phyloP scores from a whole-genome alignment of 306 rosid genomes.

The Fagus sylvatica region DNA sequence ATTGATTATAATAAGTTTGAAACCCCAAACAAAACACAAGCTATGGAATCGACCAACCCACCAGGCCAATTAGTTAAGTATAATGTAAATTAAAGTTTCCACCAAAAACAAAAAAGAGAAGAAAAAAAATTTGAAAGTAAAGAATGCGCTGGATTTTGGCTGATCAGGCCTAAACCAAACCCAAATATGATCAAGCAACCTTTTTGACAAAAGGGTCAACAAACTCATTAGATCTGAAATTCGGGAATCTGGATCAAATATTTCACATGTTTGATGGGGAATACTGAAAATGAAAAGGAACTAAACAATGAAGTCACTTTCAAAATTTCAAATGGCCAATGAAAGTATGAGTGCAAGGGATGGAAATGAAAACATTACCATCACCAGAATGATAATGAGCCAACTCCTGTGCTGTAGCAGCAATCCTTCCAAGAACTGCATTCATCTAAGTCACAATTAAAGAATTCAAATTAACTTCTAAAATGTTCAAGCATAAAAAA shows the following conservation, averaged over 20 bases:
- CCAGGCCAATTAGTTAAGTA: background rate
- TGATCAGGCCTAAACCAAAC: background rate
- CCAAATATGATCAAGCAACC: background rate
- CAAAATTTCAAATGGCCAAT: background rate
- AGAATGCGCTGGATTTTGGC: background rate
- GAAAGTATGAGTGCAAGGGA: background rate
- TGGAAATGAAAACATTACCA: conserved; percentile 45
- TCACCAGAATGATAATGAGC: conserved; percentile 98
- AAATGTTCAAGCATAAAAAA: conserved; percentile 15
- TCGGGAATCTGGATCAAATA: background rate
- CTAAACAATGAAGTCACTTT: background rate
- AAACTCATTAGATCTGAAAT: background rate
- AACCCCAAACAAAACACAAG: background rate
- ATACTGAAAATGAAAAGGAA: background rate
- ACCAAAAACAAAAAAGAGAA: too few relatives aligned
- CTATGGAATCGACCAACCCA: background rate
- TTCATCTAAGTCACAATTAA: conserved; percentile 68
- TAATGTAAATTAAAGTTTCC: background rate
- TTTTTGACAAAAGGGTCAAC: background rate
- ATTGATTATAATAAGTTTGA: background rate
- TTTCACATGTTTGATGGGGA: background rate
- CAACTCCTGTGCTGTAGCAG: conserved; percentile 84
- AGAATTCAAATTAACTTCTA: background rate
- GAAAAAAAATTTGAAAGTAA: too few relatives aligned
- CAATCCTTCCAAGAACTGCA: conserved; percentile 87